A percentile compares a stretch with the other conserved stretches of the same genome.
Conservation (phyloP, 2,329 filamentous ascomycete species). For the Elsinoe perseae region DNA sequence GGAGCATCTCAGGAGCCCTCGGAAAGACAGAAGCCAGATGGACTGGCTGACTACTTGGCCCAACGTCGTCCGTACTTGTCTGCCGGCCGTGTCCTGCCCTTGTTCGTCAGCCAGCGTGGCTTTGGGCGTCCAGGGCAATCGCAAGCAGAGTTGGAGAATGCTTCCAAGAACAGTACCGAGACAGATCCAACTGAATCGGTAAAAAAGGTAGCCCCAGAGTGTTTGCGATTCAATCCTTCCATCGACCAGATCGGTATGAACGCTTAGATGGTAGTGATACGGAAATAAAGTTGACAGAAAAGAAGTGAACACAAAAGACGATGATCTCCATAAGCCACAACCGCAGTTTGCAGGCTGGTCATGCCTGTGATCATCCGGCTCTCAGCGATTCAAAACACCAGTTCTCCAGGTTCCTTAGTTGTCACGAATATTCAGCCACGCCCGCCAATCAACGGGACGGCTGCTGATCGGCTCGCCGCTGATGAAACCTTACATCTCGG, state of each 20-base stretch:
- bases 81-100: neutral
- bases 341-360: neutral
- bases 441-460: neutral
- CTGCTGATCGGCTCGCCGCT: slow-evolving; percentile 8
- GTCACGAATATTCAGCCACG: slow-evolving; percentile 10
- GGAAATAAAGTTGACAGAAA: slow-evolving; percentile 2
- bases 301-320: neutral
- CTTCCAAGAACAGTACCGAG: slow-evolving; percentile 8
- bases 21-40: neutral
- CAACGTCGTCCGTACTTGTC: neutral
- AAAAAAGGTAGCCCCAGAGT: neutral
- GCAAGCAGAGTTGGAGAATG: neutral
- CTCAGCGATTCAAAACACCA: slow-evolving; percentile 1
- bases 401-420: slow-evolving; percentile 6
- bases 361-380: slow-evolving; percentile 10
- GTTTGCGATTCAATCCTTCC: slow-evolving; percentile 9
- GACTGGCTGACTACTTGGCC: neutral
- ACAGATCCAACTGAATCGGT: neutral
- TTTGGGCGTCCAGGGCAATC: neutral
- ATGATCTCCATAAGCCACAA: slow-evolving; percentile 12
- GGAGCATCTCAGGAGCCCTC: neutral
- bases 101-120: slow-evolving; percentile 1
- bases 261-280: neutral
- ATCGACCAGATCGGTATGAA: neutral
- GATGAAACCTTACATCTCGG: slow-evolving; percentile 6